Evolutionary conservation across 306 rosid species (phyloP), one percentile per base, ranked within the genome.

Genomic region (Macrotyloma uniflorum): DNA sequence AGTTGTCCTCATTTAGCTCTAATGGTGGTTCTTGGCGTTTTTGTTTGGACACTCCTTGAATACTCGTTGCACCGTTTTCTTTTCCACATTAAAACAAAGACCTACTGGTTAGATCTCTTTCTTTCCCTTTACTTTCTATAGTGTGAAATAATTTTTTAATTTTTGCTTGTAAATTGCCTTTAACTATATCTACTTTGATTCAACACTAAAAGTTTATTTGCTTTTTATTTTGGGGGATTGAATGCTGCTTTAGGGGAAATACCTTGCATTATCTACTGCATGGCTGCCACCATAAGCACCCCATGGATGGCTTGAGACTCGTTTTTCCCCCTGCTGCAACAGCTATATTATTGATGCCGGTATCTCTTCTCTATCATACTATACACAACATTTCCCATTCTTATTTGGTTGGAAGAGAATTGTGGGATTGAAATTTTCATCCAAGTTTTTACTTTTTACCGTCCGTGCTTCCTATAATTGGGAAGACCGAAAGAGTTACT

Each of bases 201-300:
- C 70, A 61, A 58, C 62, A 7, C 79, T 69, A 24, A 30, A 28
- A 69, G 30, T 63, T 78, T 46, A 24, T 78, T 71, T 61, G 15
- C 32, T 46, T 47, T 78, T 33, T 19, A 12, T n/a, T 30, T 66
- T 43, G 49, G 54, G 68, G 66, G 20, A 28, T 53, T 80, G 64
- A 66, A 71, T 79, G 72, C 19, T 85, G 70, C 38, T 75, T 84
- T 67, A 95, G 99, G 98, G 86, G 96, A 78, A 96, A 96, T 86
- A 96, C 98, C 50, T 0, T 76, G 19, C 99, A 96, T 84, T 93
- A 93, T 90, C 97, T 96, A 73, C 87, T 96, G 58, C 99, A 96
- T 78, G 99, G 99, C 70, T 93, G 97, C 87, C 99, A 96, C 82
- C 99, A 93, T 82, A 96, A 96, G 82, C 98, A 96, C 75, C 99